Evolutionary conservation across 306 rosid species (phyloP), one percentile per base, ranked within the genome.

Genomic region (Medicago lupulina): DNA sequence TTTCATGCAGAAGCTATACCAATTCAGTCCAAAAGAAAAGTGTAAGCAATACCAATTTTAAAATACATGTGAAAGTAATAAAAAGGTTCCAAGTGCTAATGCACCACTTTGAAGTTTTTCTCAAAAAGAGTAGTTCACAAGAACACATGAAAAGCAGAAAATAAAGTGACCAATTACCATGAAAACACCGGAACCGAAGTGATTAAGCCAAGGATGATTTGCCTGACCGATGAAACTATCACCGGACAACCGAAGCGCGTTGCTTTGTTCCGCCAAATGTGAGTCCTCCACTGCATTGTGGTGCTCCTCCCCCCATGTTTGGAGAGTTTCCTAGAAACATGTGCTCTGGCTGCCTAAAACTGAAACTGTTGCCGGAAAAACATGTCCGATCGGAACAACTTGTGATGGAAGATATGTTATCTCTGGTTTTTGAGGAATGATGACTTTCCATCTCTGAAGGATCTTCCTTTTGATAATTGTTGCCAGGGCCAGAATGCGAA

Each of bases 191-290:
- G 65, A 67, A 76, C 78, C 68, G 9, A 65, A 64, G 84, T 76
- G 76, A 80, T 68, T 78, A 76, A 93, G 98, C 98, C 98, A 93
- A 91, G 98, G 98, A 93, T 93, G 98, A 93, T n/a, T 91, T 93
- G 98, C 98, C 97, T 6, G 85, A 70, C 87, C 80, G 36, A 49
- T n/a, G 14, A 38, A 16, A 61, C 80, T 71, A 81, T 87, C 89
- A 93, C 85, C 86, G 88, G 88, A 93, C 94, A 15, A 90, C 79
- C 0, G 97, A 73, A 16, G 90, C 85, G 2, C 77, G 85, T 44
- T 82, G 87, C 70, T 82, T 89, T 59, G 84, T 67, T 70, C 94
- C 88, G 0, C 86, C 80, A 4, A 68, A 86, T 79, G 83, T 38
- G 60, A 86, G 86, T 58, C 88, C 77, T 4, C 89, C 92, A 3